Base-by-base conservation (phyloP, 1,284 basidiomycete genomes). In the Naganishia cerealis region DNA sequence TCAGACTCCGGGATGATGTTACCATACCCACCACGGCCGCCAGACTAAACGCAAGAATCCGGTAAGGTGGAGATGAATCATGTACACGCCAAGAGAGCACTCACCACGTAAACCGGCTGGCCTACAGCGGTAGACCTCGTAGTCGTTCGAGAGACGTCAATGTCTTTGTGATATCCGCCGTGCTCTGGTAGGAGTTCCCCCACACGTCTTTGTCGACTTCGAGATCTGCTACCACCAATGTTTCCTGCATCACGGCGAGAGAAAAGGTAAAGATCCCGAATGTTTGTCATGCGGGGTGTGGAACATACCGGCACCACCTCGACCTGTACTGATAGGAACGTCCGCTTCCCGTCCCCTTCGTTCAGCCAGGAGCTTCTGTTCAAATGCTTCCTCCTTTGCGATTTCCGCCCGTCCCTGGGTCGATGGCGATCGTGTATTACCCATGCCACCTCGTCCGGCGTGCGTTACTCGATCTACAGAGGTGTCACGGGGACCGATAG, bases 271-370 rank as follows among this genome's bases (percentile, higher is more conserved):
- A 6, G 29, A 33, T 6, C 29, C 29, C 29, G 18, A 12, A 29
- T 15, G 36, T 63, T 39, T 42, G 48, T 39, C 15, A 15, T 40
- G 36, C 18, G 13, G n/a, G 18, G n/a, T 2, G 6, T 1, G 13
- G 8, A 39, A 81, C 80, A 79, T 78, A 50, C 80, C 80, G 0
- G 72, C 78, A n/a, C 80, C 80, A 50, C 80, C 80, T 65, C 80
- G 74, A 18, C 80, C 80, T 10, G 76, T 76, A 36, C 78, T 78
- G 70, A 75, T 77, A 5, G 75, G 73, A 4, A 62, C 71, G 21
- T 78, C 74, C 52, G 72, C 74, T 70, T 79, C 75, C 29, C 79
- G 72, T 40, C 79, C 79, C 39, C 80, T 73, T 29, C 75, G 68
- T 53, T 81, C 78, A n/a, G 75, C 75, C 26, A 80, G 72, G 7